These are phyloP conservation scores for Chalciporus sphaerocephalus DNA, from an alignment of 768 basidiomycete species.

Conservation along the genomic window DNA sequence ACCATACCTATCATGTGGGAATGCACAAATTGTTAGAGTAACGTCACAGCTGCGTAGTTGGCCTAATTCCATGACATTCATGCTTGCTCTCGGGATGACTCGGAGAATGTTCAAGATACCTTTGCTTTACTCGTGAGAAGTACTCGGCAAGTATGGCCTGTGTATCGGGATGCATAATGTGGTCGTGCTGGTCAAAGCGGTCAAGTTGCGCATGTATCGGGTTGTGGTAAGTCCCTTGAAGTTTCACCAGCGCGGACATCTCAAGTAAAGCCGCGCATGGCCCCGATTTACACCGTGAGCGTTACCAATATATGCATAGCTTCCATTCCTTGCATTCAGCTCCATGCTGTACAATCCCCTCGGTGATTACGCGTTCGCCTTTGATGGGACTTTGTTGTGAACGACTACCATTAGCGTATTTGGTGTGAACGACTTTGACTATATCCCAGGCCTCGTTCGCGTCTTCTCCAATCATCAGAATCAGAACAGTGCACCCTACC, in stretches of 20 bases:
- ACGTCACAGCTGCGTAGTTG: conserved; percentile 2
- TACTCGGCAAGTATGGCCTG: no score
- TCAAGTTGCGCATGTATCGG: neutral
- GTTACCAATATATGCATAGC: no score
- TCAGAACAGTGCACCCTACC: no score
- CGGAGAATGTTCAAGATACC: neutral
- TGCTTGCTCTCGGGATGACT: neutral
- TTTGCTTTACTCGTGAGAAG: neutral
- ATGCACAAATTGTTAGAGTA: conserved; percentile 19
- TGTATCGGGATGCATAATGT: neutral
- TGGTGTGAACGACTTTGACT: conserved; percentile 5
- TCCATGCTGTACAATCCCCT: neutral
- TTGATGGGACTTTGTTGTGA: conserved; percentile 3
- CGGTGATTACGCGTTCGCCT: neutral
- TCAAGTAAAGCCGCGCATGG: neutral
- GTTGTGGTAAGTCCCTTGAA: neutral
- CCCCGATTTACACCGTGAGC: neutral
- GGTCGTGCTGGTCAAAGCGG: no score
- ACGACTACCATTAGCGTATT: neutral
- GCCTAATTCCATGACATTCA: conserved; percentile 14
- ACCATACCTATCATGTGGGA: conserved; percentile 12
- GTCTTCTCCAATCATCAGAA: no score
- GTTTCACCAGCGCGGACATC: no score
- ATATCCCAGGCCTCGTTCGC: neutral
- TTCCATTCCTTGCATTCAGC: no score